Conservation (phyloP, 345 rosid species). For the Citrus cavaleriei region DNA sequence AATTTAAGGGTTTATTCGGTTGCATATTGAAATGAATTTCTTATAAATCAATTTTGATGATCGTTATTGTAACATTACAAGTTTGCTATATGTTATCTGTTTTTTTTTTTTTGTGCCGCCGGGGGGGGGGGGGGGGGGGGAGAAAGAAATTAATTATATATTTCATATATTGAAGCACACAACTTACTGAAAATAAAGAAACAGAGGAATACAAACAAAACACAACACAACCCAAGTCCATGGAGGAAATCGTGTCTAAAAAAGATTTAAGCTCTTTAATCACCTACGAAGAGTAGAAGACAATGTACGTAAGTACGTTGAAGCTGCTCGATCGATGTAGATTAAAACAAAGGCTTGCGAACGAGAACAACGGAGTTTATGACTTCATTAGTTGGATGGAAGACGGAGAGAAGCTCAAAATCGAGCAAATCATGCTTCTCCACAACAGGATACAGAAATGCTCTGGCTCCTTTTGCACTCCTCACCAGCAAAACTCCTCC, state of each 20-base stretch:
- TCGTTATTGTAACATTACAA: too few relatives aligned
- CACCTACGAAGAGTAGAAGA: not conserved
- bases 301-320: not conserved
- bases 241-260: not conserved
- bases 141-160: not conserved
- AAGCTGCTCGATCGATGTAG: too few relatives aligned
- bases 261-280: not conserved
- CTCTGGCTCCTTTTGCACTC: slow-evolving; percentile 43
- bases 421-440: slow-evolving; percentile 26
- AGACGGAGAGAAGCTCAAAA: slow-evolving; percentile 35
- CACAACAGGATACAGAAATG: slow-evolving; percentile 36
- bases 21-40: not conserved
- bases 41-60: not conserved
- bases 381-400: slow-evolving; percentile 35
- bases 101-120: too few relatives aligned
- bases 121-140: too few relatives aligned
- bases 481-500: slow-evolving; percentile 35
- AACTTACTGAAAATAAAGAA: not conserved
- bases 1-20: not conserved
- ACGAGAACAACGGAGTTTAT: slow-evolving; percentile 35
- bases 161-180: not conserved
- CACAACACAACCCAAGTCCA: not conserved
- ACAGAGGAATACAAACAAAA: not conserved
- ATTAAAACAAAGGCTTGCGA: slow-evolving; percentile 15
- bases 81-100: not conserved